Evolutionary conservation across 2,329 filamentous ascomycete genomes (phyloP).

Genomic region (Passalora sequoiae): DNA sequence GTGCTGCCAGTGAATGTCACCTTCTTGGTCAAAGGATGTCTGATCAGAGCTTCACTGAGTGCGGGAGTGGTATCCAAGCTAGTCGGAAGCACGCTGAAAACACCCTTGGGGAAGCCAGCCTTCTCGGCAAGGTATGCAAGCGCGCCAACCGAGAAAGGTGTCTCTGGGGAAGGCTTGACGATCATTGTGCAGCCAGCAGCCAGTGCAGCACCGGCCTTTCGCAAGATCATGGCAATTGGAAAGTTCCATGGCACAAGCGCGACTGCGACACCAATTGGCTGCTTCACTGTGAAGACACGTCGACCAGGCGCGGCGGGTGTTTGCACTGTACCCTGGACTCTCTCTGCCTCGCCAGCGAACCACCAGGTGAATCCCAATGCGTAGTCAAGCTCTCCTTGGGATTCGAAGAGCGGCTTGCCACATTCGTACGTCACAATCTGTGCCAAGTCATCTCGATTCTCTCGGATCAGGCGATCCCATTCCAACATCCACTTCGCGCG

Average conservation of each 20-base stretch:
- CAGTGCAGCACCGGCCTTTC: slow-evolving; percentile 63
- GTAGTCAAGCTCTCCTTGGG: slow-evolving; percentile 51
- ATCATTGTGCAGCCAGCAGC: slow-evolving; percentile 72
- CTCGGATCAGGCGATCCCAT: slow-evolving; percentile 61
- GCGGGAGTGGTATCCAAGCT: slow-evolving; percentile 52
- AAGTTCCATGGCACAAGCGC: slow-evolving; percentile 70
- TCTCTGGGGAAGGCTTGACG: slow-evolving; percentile 65
- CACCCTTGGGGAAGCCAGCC: slow-evolving; percentile 56
- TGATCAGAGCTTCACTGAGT: slow-evolving; percentile 51
- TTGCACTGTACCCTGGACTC: slow-evolving; percentile 58
- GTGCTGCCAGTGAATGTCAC: slow-evolving; percentile 59
- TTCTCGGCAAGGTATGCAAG: slow-evolving; percentile 51
- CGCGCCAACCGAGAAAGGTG: slow-evolving; percentile 53
- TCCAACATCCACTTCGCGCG: slow-evolving; percentile 59
- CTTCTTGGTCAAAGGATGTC: slow-evolving; percentile 57
- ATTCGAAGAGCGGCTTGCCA: slow-evolving; percentile 50
- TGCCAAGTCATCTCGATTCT: slow-evolving; percentile 58
- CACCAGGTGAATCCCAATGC: slow-evolving; percentile 52
- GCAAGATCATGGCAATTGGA: slow-evolving; percentile 52
- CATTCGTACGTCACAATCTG: slow-evolving; percentile 58
- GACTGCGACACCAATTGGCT: slow-evolving; percentile 63
- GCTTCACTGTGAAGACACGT: slow-evolving; percentile 67
- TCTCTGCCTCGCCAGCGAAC: slow-evolving; percentile 57
- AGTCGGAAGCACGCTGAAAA: slow-evolving; percentile 58
- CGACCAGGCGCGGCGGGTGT: slow-evolving; percentile 57